A percentile compares a stretch with the other conserved stretches of the same genome.
Evolutionary conservation across 2,329 filamentous ascomycete genomes (phyloP).

Genomic region (Lizonia empirigonia): DNA sequence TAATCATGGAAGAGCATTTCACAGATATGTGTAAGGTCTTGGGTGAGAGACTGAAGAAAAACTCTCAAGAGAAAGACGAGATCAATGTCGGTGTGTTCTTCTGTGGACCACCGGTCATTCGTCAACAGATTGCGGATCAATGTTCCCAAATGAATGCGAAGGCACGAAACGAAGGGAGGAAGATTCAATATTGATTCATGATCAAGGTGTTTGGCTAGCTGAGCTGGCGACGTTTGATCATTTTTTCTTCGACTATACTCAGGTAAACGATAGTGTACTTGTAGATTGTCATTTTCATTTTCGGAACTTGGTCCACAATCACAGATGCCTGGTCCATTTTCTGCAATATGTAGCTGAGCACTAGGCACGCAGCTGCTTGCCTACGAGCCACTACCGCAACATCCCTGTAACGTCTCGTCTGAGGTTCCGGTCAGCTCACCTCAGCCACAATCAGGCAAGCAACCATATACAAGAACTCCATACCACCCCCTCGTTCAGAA

Average conservation of each 20-base stretch:
- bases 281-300: no score
- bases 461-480: background rate
- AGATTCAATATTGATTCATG: constrained; percentile 63
- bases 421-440: background rate
- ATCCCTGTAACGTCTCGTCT: background rate
- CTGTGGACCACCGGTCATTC: constrained; percentile 62
- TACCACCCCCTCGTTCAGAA: background rate
- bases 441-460: constrained; percentile 1
- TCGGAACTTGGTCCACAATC: no score
- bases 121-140: constrained; percentile 60
- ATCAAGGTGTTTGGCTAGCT: constrained; percentile 61
- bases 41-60: constrained; percentile 31
- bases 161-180: constrained; percentile 58
- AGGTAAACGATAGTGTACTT: background rate
- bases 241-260: background rate
- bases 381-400: background rate
- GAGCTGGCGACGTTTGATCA: constrained; percentile 54
- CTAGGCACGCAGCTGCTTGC: background rate
- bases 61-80: constrained; percentile 29
- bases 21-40: constrained; percentile 55
- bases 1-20: constrained; percentile 61
- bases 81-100: constrained; percentile 63
- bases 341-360: background rate
- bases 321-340: no score
- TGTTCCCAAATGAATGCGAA: constrained; percentile 58